These are phyloP conservation scores for Aspergillus sclerotioniger DNA, from an alignment of 495 filamentous ascomycete genomes.

Conservation along the genomic window DNA sequence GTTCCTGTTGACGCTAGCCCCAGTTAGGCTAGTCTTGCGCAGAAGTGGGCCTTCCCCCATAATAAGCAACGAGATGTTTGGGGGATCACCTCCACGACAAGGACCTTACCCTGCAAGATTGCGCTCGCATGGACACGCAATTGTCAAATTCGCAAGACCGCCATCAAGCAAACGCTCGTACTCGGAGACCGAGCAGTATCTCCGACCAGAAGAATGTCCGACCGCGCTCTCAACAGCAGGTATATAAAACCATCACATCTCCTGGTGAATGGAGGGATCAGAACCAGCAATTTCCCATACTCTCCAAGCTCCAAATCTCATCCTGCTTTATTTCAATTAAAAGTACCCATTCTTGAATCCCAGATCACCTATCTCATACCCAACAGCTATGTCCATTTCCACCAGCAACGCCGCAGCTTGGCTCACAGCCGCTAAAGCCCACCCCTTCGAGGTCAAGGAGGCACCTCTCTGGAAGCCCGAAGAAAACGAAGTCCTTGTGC, in stretches of 20 bases:
- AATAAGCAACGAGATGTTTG: neutral
- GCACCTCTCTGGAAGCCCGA: conserved; percentile 33
- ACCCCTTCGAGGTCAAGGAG: conserved; percentile 33
- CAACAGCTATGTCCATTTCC: neutral
- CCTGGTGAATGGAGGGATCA: neutral
- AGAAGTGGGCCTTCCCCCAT: neutral
- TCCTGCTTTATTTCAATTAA: too few relatives aligned
- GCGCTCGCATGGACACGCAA: too few relatives aligned
- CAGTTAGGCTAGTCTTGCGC: neutral
- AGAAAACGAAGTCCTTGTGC: conserved; percentile 33
- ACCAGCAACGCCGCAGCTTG: conserved; percentile 37
- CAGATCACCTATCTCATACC: neutral
- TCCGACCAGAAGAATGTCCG: neutral
- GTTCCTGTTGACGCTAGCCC: neutral
- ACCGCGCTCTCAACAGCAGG: neutral
- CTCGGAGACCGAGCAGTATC: neutral
- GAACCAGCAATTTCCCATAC: neutral
- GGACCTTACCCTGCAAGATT: too few relatives aligned
- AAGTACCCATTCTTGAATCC: too few relatives aligned
- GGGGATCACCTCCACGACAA: neutral
- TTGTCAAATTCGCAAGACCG: neutral
- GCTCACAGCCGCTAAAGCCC: conserved; percentile 24
- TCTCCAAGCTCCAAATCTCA: too few relatives aligned
- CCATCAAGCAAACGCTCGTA: neutral
- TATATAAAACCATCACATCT: neutral